Conservation (phyloP, 495 filamentous ascomycete species). For the Oidiodendron maius region DNA sequence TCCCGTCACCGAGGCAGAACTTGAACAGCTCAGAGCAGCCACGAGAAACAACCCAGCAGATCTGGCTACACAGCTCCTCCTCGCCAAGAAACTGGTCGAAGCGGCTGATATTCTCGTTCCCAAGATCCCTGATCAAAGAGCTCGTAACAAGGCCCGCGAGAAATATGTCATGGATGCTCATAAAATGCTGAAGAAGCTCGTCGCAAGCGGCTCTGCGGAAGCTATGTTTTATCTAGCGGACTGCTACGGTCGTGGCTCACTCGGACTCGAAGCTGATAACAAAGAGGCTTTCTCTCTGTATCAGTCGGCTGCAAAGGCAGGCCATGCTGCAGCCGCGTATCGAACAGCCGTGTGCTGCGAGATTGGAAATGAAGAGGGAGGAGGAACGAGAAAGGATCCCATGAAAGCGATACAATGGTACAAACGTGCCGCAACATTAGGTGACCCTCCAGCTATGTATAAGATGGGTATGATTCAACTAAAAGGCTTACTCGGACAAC, state of each 20-base stretch:
- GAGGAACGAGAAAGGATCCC: constrained; percentile 84
- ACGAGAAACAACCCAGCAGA: constrained; percentile 67
- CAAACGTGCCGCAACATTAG: constrained; percentile 81
- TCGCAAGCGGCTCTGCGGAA: constrained; percentile 56
- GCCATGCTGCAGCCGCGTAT: constrained; percentile 83
- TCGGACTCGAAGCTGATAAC: constrained; percentile 69
- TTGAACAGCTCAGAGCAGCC: constrained; percentile 64
- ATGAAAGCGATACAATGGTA: constrained; percentile 97
- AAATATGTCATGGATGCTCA: constrained; percentile 79
- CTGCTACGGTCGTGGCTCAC: constrained; percentile 69
- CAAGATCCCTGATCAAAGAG: constrained; percentile 67
- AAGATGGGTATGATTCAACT: constrained; percentile 95
- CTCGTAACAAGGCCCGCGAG: constrained; percentile 70
- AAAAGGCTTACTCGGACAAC: constrained; percentile 89
- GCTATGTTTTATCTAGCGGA: constrained; percentile 95
- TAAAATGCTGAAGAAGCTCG: constrained; percentile 86
- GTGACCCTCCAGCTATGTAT: constrained; percentile 93
- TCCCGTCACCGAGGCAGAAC: constrained; percentile 66
- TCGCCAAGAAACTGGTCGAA: constrained; percentile 84
- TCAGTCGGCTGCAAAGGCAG: constrained; percentile 84
- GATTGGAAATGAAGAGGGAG: constrained; percentile 88
- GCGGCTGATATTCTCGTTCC: constrained; percentile 71
- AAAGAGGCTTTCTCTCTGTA: constrained; percentile 91
- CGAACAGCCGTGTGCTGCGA: constrained; percentile 96
- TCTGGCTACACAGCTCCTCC: constrained; percentile 56